Base-by-base conservation (phyloP, 768 basidiomycete species). In the Leccinellum albellum region DNA sequence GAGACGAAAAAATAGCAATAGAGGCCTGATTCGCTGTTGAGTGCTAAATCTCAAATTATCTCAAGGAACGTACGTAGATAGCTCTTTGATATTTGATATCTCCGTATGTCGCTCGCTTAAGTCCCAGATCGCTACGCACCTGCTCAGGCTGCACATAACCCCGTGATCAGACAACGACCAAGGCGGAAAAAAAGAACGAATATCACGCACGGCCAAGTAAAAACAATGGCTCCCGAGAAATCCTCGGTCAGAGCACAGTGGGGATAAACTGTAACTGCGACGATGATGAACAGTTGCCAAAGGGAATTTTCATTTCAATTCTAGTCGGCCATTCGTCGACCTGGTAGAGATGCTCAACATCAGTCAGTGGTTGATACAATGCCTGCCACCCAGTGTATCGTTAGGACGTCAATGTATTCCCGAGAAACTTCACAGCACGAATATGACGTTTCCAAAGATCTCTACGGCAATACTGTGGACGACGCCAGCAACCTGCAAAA, bases 241-340 rank as follows among this genome's bases (percentile, higher is more conserved):
- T 28, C 23, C 20, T 42, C 40, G 20, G 40, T 42, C n/a, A 20
- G 35, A 20, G 29, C 20, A 23, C 20, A 20, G n/a, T 32, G 44
- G 48, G 24, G 55, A 50, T 53, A 47, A 21, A 1, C 31, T 24
- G 23, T 49, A 51, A 57, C 23, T 10, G 46, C 55, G 55, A 57
- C 9, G 40, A 23, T 13, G 28, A 24, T 17, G 29, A 12, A 10
- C 12, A 42, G 5, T 29, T 26, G 17, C 35, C 28, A 12, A 21
- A 31, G 5, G 15, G 29, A 28, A 13, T 26, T 23, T 20, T n/a
- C 20, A 21, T 6, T 21, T 20, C 40, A 21, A 21, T 13, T 3
- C 13, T 42, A n/a, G 40, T 42, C 20, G 20, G 12, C 20, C 13
- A 42, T 15, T 21, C 31, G 50, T 61, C 28, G 21, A 53, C 10